phyloP scores from a whole-genome alignment of 2,329 filamentous ascomycete genomes.

The Phialophora expanda region DNA sequence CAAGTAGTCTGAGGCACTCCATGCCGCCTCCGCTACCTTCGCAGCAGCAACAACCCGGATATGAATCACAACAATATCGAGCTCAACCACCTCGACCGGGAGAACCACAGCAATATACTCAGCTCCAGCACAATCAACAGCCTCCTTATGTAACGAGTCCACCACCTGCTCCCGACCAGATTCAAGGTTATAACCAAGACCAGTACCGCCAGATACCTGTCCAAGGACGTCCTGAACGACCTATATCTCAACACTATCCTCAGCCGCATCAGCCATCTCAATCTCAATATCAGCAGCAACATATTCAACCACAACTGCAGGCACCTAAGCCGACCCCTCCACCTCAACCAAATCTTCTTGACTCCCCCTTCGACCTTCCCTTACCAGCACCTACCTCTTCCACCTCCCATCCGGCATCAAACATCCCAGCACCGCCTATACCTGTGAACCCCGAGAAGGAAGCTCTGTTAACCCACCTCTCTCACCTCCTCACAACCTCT shows the following conservation, averaged over 20 bases:
- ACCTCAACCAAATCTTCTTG: constrained; percentile 61
- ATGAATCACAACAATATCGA: constrained; percentile 33
- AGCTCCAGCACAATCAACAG: constrained; percentile 17
- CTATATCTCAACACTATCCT: constrained; percentile 23
- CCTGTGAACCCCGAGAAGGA: constrained; percentile 97
- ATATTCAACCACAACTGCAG: constrained; percentile 33
- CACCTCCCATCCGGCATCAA: constrained; percentile 50
- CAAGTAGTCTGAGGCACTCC: constrained; percentile 39
- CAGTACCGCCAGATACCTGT: constrained; percentile 14
- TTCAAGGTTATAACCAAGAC: constrained; percentile 18
- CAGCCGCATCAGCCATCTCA: constrained; percentile 32
- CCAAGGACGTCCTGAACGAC: constrained; percentile 11
- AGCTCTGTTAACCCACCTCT: constrained; percentile 77
- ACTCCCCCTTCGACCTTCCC: constrained; percentile 66
- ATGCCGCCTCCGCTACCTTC: constrained; percentile 26
- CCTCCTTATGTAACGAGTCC: constrained; percentile 14
- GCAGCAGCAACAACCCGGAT: constrained; percentile 26
- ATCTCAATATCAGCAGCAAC: constrained; percentile 24
- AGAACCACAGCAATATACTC: constrained; percentile 23
- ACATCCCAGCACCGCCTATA: constrained; percentile 76
- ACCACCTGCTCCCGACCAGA: constrained; percentile 13
- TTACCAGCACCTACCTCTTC: constrained; percentile 55
- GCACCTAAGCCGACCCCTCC: constrained; percentile 37
- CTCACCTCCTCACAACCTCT: constrained; percentile 69
- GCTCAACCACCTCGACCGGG: constrained; percentile 36